phyloP scores from a whole-genome alignment of 2,329 filamentous ascomycete species.

The Raffaelea deltoideospora region DNA sequence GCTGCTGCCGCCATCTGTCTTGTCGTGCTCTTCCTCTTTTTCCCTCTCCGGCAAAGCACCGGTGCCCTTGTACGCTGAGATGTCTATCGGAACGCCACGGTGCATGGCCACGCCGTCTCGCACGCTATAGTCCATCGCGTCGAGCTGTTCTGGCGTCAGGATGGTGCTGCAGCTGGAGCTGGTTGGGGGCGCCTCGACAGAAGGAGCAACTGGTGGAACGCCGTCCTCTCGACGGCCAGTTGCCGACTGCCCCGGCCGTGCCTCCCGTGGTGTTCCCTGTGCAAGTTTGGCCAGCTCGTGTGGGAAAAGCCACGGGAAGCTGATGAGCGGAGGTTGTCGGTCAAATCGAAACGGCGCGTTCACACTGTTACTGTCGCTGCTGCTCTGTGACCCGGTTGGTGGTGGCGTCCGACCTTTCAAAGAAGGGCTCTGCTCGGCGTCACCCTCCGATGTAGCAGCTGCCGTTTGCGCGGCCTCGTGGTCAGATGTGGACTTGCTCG shows the following conservation, averaged over 20 bases:
- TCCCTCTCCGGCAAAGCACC: neutral
- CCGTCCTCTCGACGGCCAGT: neutral
- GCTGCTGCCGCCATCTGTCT: no score
- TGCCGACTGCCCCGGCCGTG: neutral
- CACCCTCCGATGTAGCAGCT: no score
- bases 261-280: slow-evolving; percentile 10
- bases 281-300: slow-evolving; percentile 57
- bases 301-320: slow-evolving; percentile 85
- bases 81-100: slow-evolving; percentile 13
- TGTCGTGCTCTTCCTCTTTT: slow-evolving; percentile 4
- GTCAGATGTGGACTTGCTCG: no score
- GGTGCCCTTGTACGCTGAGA: slow-evolving; percentile 2
- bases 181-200: neutral
- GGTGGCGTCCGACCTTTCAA: no score
- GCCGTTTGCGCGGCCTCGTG: no score
- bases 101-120: slow-evolving; percentile 17
- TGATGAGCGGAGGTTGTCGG: slow-evolving; percentile 61
- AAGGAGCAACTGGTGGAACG: neutral
- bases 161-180: neutral
- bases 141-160: slow-evolving; percentile 6
- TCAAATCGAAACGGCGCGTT: slow-evolving; percentile 15
- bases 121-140: slow-evolving; percentile 12
- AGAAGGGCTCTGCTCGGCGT: no score
- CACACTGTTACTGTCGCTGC: slow-evolving; percentile 5
- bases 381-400: slow-evolving; percentile 1